Conservation (phyloP, 176 grass and related monocot species). For the Thinopyrum elongatum region DNA sequence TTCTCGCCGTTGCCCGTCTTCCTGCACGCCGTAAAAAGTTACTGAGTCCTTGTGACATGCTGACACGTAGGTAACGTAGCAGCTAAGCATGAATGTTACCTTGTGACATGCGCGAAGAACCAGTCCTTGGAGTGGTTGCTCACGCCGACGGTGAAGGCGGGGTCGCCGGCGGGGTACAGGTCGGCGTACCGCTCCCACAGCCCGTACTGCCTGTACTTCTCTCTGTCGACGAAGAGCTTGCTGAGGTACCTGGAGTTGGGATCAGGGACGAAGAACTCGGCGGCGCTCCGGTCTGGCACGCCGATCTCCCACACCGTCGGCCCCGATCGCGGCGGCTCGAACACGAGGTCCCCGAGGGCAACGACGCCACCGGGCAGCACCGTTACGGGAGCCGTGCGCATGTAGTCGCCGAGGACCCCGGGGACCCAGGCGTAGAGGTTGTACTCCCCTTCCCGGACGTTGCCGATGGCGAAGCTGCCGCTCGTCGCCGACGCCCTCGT, state of each 20-base stretch:
- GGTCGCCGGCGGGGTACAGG: neutral
- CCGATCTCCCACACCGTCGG: constrained; percentile 81
- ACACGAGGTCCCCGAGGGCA: constrained; percentile 46
- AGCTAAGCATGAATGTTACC: neutral
- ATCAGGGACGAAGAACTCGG: constrained; percentile 73
- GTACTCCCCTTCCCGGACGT: constrained; percentile 50
- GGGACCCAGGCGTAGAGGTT: constrained; percentile 72
- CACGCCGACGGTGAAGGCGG: neutral
- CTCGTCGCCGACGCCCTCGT: constrained; percentile 24
- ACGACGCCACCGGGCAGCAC: neutral
- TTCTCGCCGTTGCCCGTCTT: neutral
- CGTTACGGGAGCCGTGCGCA: constrained; percentile 8
- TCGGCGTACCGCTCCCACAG: neutral
- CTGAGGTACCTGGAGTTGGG: constrained; percentile 44
- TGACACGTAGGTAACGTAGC: neutral
- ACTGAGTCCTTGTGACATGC: too few relatives aligned
- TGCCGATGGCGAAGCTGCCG: constrained; percentile 31
- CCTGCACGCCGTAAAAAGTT: neutral
- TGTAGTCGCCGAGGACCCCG: constrained; percentile 67
- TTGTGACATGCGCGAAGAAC: neutral
- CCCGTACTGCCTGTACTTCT: neutral
- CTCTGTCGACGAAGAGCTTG: constrained; percentile 29
- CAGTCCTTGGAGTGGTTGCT: neutral
- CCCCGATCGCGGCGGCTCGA: constrained; percentile 51
- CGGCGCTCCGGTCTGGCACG: constrained; percentile 57